Evolutionary conservation across 495 filamentous ascomycete species (phyloP).

Genomic region (Penicillium goetzii): DNA sequence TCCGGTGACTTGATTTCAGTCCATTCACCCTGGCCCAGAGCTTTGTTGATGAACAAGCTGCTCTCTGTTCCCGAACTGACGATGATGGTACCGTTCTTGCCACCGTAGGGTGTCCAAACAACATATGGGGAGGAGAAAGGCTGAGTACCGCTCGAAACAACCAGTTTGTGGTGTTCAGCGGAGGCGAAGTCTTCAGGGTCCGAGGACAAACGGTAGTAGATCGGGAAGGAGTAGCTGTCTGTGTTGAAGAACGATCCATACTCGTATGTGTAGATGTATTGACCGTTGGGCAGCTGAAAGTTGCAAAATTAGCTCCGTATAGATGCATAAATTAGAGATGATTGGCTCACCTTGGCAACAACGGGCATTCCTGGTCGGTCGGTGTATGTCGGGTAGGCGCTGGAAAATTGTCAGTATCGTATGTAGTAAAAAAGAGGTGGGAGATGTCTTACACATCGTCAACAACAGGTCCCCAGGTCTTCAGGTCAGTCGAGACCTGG

Average conservation of each 20-base stretch:
- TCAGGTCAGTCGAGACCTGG: constrained; percentile 59
- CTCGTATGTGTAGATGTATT: constrained; percentile 67
- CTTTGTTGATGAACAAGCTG: constrained; percentile 62
- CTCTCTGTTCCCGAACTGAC: constrained; percentile 55
- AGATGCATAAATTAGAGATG: too few relatives aligned
- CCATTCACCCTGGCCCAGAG: constrained; percentile 61
- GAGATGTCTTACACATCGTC: constrained; percentile 56
- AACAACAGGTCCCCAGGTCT: constrained; percentile 60
- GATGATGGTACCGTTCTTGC: constrained; percentile 60
- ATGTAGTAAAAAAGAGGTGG: not conserved
- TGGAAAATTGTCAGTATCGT: constrained; percentile 18
- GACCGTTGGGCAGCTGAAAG: constrained; percentile 57
- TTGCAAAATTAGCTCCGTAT: not conserved
- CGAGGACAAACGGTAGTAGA: constrained; percentile 59
- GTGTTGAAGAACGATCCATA: constrained; percentile 57
- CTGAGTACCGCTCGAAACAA: constrained; percentile 50
- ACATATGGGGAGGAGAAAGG: constrained; percentile 61
- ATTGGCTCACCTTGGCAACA: constrained; percentile 43
- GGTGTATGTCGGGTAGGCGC: constrained; percentile 58
- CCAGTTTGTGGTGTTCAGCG: constrained; percentile 45
- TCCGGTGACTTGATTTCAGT: constrained; percentile 53
- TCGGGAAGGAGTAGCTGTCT: constrained; percentile 51
- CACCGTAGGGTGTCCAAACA: constrained; percentile 57
- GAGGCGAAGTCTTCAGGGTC: constrained; percentile 57
- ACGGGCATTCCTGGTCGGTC: constrained; percentile 70